Percentiles rank a stretch among this genome's conserved stretches.
These are phyloP conservation scores for Auriculariales sp. DNA, from an alignment of 768 basidiomycete species.

Conservation along the genomic window DNA sequence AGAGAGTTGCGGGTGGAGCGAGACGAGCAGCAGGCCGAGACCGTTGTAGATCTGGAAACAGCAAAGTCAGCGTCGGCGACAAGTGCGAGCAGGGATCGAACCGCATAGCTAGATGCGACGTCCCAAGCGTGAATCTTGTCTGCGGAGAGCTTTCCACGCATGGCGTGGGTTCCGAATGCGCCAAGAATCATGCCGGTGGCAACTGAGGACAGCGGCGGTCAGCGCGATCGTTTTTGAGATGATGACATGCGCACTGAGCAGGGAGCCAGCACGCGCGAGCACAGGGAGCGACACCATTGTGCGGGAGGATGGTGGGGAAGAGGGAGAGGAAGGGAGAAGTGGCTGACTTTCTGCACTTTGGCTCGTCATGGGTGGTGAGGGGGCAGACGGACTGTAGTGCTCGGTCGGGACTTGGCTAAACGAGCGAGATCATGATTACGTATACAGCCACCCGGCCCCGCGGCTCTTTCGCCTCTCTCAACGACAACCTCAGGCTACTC, in stretches of 20 bases:
- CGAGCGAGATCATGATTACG: no score
- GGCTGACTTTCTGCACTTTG: no score
- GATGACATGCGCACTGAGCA: not conserved
- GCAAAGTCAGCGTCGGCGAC: not conserved
- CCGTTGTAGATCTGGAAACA: conserved; percentile 62
- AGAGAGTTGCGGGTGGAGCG: conserved; percentile 46
- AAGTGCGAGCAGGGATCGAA: conserved; percentile 17
- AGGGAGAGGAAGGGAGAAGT: no score
- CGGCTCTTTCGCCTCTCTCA: no score
- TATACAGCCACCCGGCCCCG: no score
- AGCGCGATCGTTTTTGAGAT: no score
- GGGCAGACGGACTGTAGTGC: no score
- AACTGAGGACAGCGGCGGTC: conserved; percentile 15
- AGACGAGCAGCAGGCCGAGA: conserved; percentile 45
- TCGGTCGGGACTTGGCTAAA: no score
- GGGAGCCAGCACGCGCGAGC: not conserved
- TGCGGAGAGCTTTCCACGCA: conserved; percentile 32
- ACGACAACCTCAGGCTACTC: no score
- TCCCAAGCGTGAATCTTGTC: conserved; percentile 46
- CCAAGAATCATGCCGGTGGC: conserved; percentile 40
- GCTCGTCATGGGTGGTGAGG: no score
- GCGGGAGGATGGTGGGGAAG: no score
- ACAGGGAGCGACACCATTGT: no score
- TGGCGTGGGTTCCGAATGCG: conserved; percentile 56
- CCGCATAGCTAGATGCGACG: conserved; percentile 49